Conservation (phyloP, 495 filamentous ascomycete species). For the Parmelia sp. region DNA sequence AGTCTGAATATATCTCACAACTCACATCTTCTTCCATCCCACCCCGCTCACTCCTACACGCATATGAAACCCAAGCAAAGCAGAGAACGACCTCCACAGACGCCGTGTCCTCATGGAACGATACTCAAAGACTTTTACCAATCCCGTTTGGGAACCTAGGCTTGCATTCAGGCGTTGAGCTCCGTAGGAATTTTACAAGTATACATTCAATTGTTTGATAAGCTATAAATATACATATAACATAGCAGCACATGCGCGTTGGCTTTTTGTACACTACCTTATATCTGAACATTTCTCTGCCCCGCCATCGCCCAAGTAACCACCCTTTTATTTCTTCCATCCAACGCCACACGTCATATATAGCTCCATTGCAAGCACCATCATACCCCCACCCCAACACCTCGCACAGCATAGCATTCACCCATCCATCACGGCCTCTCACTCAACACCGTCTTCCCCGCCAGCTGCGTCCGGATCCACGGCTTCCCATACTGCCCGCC, state of each 20-base stretch:
- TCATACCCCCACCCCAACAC: conserved; percentile 4
- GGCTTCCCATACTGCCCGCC: conserved; percentile 9
- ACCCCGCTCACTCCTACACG: no score
- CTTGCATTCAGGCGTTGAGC: no score
- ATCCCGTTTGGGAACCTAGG: no score
- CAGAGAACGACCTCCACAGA: no score
- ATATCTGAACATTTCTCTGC: background rate
- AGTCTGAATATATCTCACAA: no score
- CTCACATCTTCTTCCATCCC: no score
- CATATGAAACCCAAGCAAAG: no score
- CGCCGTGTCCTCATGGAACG: no score
- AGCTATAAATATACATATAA: background rate
- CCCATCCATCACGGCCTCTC: conserved; percentile 8
- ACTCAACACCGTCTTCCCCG: conserved; percentile 10
- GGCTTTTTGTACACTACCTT: background rate
- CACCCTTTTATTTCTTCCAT: background rate
- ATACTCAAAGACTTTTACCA: no score
- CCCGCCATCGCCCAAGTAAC: background rate
- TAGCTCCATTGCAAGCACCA: background rate
- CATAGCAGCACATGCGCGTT: background rate
- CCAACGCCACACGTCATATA: conserved; percentile 1
- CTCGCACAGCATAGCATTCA: background rate
- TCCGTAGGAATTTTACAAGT: no score
- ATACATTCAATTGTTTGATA: no score
- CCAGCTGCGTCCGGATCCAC: conserved; percentile 15